phyloP scores from a whole-genome alignment of 1,284 basidiomycete genomes.

The Xerocomus cyaneibrunnescens region DNA sequence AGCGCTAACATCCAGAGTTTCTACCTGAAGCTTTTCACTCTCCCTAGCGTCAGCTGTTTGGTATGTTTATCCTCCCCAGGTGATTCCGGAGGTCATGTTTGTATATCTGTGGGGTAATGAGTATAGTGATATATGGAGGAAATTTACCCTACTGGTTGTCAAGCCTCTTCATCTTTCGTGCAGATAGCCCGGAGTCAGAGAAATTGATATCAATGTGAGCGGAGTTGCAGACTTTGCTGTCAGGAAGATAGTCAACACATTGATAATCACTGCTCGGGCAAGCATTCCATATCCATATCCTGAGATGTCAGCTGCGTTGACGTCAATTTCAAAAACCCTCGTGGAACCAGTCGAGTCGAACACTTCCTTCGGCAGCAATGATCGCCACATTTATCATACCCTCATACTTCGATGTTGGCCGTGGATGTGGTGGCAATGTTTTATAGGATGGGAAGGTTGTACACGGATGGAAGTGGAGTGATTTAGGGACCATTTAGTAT shows the following conservation, averaged over 20 bases:
- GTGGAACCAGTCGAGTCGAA: too few species aligned
- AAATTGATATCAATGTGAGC: conserved; percentile 47
- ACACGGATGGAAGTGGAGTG: conserved; percentile 42
- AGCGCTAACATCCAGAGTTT: conserved; percentile 34
- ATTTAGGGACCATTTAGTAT: conserved; percentile 50
- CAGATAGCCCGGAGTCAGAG: conserved; percentile 18
- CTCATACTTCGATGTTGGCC: too few species aligned
- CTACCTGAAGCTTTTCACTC: conserved; percentile 38
- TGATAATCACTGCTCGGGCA: conserved; percentile 55
- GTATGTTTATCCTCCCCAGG: conserved; percentile 65
- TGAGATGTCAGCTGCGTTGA: neutral
- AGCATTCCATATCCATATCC: conserved; percentile 51
- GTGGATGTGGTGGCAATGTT: too few species aligned
- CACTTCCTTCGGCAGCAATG: neutral
- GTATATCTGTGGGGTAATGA: conserved; percentile 43
- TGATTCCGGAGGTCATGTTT: conserved; percentile 54
- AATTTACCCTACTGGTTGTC: conserved; percentile 41
- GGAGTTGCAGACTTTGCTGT: conserved; percentile 36
- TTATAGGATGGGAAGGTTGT: neutral
- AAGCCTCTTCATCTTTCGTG: conserved; percentile 42
- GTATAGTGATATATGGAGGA: neutral
- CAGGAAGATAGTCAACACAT: conserved; percentile 52
- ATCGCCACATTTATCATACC: too few species aligned
- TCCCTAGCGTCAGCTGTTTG: conserved; percentile 54
- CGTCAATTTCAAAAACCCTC: neutral